Conservation (phyloP, 352 stramenopile genomes). For the Phytophthora lateralis region DNA sequence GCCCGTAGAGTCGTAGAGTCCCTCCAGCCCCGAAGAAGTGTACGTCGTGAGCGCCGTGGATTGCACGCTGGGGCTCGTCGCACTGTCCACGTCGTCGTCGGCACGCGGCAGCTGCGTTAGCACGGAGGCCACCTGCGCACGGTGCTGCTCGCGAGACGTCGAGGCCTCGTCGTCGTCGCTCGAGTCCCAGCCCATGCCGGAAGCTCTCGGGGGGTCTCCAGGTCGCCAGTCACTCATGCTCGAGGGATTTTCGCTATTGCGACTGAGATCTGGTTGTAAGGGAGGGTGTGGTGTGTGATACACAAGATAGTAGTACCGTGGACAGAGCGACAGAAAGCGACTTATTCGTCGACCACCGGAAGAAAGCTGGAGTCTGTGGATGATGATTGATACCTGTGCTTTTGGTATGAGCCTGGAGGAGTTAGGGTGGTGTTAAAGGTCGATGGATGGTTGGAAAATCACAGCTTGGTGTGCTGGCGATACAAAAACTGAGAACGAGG, state of each 20-base stretch:
- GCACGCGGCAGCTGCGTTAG: constrained; percentile 40
- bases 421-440: no score
- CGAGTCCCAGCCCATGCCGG: constrained; percentile 14
- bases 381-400: no score
- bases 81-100: constrained; percentile 13
- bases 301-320: constrained; percentile 18
- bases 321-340: background rate
- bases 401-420: background rate
- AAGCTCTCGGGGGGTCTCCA: background rate
- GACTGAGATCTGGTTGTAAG: constrained; percentile 23
- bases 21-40: constrained; percentile 49
- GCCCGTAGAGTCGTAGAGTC: constrained; percentile 57
- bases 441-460: no score
- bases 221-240: constrained; percentile 26
- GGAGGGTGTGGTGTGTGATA: constrained; percentile 13
- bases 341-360: constrained; percentile 2
- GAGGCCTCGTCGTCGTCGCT: constrained; percentile 34
- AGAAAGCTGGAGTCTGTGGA: no score
- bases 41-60: constrained; percentile 57
- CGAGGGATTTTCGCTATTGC: constrained; percentile 17
- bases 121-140: constrained; percentile 35
- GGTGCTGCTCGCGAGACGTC: constrained; percentile 31
- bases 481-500: background rate
- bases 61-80: constrained; percentile 32
- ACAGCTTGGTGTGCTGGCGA: no score